Evolutionary conservation across 805 yeast genomes (phyloP).

Genomic region (Lipomyces sp.): DNA sequence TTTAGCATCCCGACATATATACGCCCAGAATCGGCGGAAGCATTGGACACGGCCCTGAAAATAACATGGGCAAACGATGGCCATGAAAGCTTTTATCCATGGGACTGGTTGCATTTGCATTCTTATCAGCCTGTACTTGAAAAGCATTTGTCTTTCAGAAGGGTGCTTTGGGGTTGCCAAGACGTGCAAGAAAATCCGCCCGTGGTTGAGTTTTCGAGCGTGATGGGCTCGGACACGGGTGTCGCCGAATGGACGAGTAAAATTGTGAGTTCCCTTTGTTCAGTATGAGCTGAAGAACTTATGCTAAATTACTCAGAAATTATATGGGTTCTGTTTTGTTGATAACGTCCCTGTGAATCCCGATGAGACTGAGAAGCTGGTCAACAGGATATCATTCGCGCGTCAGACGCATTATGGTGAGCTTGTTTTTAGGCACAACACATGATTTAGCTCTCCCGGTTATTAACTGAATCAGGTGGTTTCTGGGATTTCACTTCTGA

Average conservation of each 20-base stretch:
- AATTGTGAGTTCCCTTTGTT: constrained; percentile 42
- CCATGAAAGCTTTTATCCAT: constrained; percentile 50
- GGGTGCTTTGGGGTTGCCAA: constrained; percentile 38
- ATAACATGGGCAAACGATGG: constrained; percentile 50
- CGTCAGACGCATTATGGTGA: constrained; percentile 68
- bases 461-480: constrained; percentile 49
- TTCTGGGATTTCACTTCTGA: constrained; percentile 80
- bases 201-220: constrained; percentile 53
- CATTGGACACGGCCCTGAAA: constrained; percentile 31
- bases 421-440: not conserved
- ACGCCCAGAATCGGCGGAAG: constrained; percentile 37
- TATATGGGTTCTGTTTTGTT: constrained; percentile 65
- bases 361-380: constrained; percentile 61
- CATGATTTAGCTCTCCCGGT: not conserved
- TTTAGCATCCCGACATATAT: constrained; percentile 50
- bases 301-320: constrained; percentile 40
- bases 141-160: constrained; percentile 44
- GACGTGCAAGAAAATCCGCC: constrained; percentile 53
- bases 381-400: constrained; percentile 62
- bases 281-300: not conserved
- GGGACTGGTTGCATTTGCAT: constrained; percentile 55
- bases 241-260: constrained; percentile 61
- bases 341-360: constrained; percentile 65
- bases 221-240: constrained; percentile 54
- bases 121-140: constrained; percentile 57